Evolutionary conservation across 805 yeast species (phyloP), one percentile per base, ranked within the genome.

Genomic region (Saccharomycopsis oosterbeekiorum): DNA sequence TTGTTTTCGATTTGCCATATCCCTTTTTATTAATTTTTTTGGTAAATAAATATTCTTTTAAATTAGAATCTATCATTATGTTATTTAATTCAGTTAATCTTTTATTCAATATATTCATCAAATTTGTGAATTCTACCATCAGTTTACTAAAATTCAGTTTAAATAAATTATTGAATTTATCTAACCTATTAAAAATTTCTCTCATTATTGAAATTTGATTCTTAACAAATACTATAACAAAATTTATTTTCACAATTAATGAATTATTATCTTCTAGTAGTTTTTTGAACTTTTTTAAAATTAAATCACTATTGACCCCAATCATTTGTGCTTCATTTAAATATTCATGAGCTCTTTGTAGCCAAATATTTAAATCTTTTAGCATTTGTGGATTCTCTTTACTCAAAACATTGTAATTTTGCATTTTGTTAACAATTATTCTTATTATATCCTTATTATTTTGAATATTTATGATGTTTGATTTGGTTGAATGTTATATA

Each of bases 301-400:
- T 29, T 19, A 37, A n/a, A 34, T 63, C 54, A 19, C 64, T 56
- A 21, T 55, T 53, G 34, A 59, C 40, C 2, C 65, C 63, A 15
- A 63, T 56, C 42, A 36, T 56, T 37, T 63, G 57, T n/a, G 65
- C 65, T 37, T 60, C 60, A 47, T 63, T 61, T 37, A 63, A 47
- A 34, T 26, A 56, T 6, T 19, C 39, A 9, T 40, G 40, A 6
- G 64, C 47, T 50, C 36, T 29, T 5, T 14, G 29, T 40, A 55
- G 36, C 65, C 65, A 63, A 11, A 43, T 11, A n/a, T 40, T 41
- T 29, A 60, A 39, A 56, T 60, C 59, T 19, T 56, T 24, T 47
- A 47, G n/a, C 21, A 47, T 12, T 21, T 47, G 53, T 8, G 53
- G 53, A 24, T 47, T 12, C 8, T 47, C 11, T 47, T 47, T 47